phyloP scores from a whole-genome alignment of 1,284 basidiomycete species.

The Pascua sp. region DNA sequence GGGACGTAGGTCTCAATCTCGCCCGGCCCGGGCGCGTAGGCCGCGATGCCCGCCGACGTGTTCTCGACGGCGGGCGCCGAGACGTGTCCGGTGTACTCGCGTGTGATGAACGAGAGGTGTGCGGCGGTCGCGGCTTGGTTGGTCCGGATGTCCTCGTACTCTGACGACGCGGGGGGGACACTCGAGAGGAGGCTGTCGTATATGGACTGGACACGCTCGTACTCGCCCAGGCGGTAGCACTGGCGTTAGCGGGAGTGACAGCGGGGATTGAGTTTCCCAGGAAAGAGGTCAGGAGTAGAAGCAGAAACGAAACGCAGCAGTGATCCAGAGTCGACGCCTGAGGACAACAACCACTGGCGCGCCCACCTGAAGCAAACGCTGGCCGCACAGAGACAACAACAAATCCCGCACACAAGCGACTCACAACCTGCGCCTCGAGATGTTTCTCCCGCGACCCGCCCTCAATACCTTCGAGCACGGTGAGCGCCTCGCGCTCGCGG shows the following conservation, averaged over 20 bases:
- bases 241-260: conserved; percentile 32
- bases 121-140: conserved; percentile 73
- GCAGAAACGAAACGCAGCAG: too few species aligned
- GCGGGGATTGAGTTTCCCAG: too few species aligned
- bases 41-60: conserved; percentile 7
- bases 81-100: conserved; percentile 58
- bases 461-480: conserved; percentile 55
- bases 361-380: not conserved
- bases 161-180: conserved; percentile 66
- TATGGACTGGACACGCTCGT: conserved; percentile 65
- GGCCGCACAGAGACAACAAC: too few species aligned
- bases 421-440: conserved; percentile 77
- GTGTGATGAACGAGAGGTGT: conserved; percentile 74
- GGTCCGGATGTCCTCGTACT: conserved; percentile 75
- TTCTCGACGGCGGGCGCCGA: conserved; percentile 20
- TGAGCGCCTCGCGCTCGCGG: conserved; percentile 63
- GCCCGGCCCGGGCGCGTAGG: conserved; percentile 22
- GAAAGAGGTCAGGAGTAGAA: too few species aligned
- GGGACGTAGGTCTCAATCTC: conserved; percentile 42
- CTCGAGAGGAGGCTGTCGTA: conserved; percentile 65
- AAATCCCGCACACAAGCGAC: conserved; percentile 29
- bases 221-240: conserved; percentile 73
- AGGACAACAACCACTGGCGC: too few species aligned
- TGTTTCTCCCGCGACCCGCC: conserved; percentile 66
- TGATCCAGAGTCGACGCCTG: too few species aligned